Conservation (phyloP, 2,329 filamentous ascomycete species). For the Teratosphaeria destructans region DNA sequence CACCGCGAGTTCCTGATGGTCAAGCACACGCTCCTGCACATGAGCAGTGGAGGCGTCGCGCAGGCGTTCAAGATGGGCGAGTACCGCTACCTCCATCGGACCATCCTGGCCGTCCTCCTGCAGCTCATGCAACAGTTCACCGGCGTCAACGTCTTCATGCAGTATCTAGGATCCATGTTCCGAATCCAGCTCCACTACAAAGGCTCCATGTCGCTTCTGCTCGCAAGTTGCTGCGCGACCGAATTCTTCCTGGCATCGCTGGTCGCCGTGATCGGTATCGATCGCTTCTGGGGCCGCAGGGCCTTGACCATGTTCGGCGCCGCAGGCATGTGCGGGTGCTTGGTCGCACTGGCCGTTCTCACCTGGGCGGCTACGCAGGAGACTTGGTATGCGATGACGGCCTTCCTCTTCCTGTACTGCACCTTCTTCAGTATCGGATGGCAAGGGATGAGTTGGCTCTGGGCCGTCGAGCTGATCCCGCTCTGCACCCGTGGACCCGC, state of each 20-base stretch:
- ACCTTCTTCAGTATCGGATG: slow-evolving; percentile 50
- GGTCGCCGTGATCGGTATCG: slow-evolving; percentile 36
- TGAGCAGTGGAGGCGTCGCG: slow-evolving; percentile 16
- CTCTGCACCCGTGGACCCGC: slow-evolving; percentile 51
- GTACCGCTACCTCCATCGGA: slow-evolving; percentile 24
- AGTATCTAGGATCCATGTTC: slow-evolving; percentile 35
- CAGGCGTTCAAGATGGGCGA: slow-evolving; percentile 21
- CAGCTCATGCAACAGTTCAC: slow-evolving; percentile 28
- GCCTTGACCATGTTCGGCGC: slow-evolving; percentile 25
- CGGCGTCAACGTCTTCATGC: slow-evolving; percentile 28
- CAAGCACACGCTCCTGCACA: slow-evolving; percentile 43
- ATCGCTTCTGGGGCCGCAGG: slow-evolving; percentile 24
- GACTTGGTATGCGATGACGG: slow-evolving; percentile 34
- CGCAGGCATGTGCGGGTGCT: slow-evolving; percentile 46
- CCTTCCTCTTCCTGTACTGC: slow-evolving; percentile 50
- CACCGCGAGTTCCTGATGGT: slow-evolving; percentile 41
- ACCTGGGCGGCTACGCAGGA: slow-evolving; percentile 26
- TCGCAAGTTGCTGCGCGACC: slow-evolving; percentile 26
- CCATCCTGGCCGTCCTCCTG: slow-evolving; percentile 21
- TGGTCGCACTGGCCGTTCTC: slow-evolving; percentile 47
- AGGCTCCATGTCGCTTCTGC: slow-evolving; percentile 21
- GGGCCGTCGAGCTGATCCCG: slow-evolving; percentile 51
- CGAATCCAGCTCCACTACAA: slow-evolving; percentile 24
- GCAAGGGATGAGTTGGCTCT: slow-evolving; percentile 53
- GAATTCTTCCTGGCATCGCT: slow-evolving; percentile 43